Percentiles rank a stretch among this genome's conserved stretches.
phyloP scores from a whole-genome alignment of 768 basidiomycete species.

The Naganishia friedmannii region DNA sequence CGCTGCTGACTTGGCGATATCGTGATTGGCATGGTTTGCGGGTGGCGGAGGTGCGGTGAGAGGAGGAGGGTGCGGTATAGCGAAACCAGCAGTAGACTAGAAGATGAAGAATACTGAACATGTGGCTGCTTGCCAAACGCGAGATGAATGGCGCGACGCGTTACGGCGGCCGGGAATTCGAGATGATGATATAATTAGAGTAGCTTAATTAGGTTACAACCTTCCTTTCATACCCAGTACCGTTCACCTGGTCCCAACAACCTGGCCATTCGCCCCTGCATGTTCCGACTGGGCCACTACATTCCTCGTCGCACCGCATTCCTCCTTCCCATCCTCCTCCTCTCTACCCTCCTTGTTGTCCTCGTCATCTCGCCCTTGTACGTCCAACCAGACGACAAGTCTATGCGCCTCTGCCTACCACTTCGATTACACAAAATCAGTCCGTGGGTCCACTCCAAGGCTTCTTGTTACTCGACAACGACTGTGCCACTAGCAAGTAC shows the following conservation, averaged over 20 bases:
- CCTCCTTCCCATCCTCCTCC: neutral
- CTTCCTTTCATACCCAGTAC: too few species aligned
- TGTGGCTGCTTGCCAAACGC: too few species aligned
- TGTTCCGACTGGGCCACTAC: neutral
- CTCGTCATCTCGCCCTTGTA: slow-evolving; percentile 22
- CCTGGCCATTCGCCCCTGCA: neutral
- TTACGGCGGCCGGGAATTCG: too few species aligned
- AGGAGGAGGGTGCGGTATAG: neutral
- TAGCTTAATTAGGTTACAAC: too few species aligned
- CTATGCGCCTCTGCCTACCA: slow-evolving; percentile 45
- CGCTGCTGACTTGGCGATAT: slow-evolving; percentile 39
- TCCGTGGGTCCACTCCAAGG: slow-evolving; percentile 32
- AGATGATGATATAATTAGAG: too few species aligned
- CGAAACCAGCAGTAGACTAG: neutral
- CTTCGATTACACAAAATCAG: slow-evolving; percentile 40
- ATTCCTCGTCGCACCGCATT: neutral
- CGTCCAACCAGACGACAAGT: slow-evolving; percentile 26
- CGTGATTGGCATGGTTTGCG: slow-evolving; percentile 28
- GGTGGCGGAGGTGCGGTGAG: neutral
- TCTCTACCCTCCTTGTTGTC: slow-evolving; percentile 12
- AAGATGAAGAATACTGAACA: neutral
- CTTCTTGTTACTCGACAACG: slow-evolving; percentile 36
- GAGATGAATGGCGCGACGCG: too few species aligned
- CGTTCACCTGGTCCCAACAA: too few species aligned
- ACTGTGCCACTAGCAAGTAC: neutral